Evolutionary conservation across 345 rosid genomes (phyloP).

Genomic region (Rhodomyrtus tomentosa): DNA sequence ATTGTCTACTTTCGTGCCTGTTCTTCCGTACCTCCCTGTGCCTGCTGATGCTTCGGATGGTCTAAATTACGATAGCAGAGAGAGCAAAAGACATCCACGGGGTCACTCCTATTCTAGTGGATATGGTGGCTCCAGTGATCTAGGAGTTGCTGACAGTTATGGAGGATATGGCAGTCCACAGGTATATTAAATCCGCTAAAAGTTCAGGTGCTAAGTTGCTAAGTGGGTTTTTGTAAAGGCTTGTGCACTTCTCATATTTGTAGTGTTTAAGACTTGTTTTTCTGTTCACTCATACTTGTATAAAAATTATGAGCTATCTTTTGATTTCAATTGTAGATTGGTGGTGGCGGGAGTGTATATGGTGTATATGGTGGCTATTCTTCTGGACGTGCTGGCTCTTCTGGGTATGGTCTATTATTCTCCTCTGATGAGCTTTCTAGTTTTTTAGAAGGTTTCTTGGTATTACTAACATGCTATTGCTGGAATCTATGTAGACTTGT

Average conservation of each 20-base stretch:
- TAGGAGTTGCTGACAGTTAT: constrained; percentile 45
- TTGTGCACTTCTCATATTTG: not conserved
- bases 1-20: constrained; percentile 65
- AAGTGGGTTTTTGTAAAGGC: not conserved
- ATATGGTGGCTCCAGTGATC: constrained; percentile 57
- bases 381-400: constrained; percentile 56
- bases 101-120: constrained; percentile 65
- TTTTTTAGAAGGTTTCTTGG: constrained; percentile 1
- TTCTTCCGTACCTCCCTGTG: constrained; percentile 78
- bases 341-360: constrained; percentile 60
- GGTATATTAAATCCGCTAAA: constrained; percentile 19
- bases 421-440: not conserved
- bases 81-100: constrained; percentile 63
- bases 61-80: constrained; percentile 54
- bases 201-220: not conserved
- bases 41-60: constrained; percentile 51
- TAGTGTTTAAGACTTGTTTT: not conserved
- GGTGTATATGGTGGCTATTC: constrained; percentile 86
- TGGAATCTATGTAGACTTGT: not conserved
- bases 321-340: constrained; percentile 35
- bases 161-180: constrained; percentile 68
- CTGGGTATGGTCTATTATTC: constrained; percentile 57
- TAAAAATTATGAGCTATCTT: not conserved
- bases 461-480: not conserved
- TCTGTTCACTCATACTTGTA: not conserved